These are phyloP conservation scores for Antitrichia curtipendula DNA, from an alignment of 225 moss, liverwort and hornwort genomes.

Conservation along the genomic window DNA sequence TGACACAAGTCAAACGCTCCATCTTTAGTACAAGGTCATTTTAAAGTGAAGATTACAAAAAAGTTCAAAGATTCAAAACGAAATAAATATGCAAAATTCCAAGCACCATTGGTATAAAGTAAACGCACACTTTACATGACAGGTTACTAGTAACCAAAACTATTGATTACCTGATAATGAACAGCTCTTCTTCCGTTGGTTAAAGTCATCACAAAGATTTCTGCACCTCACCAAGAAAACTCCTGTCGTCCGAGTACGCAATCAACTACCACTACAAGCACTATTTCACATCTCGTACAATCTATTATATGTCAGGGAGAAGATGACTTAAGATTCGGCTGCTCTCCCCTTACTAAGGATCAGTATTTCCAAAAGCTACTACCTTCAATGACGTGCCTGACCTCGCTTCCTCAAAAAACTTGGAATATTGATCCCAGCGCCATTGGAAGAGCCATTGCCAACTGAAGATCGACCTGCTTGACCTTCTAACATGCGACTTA, in stretches of 20 bases:
- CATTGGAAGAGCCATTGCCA: slow-evolving; percentile 33
- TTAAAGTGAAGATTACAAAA: not conserved
- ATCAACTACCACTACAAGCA: slow-evolving; percentile 8
- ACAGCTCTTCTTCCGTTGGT: not conserved
- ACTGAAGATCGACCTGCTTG: slow-evolving; percentile 36
- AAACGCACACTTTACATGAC: slow-evolving; percentile 12
- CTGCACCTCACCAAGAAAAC: not conserved
- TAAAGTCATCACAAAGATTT: not conserved
- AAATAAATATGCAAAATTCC: not conserved
- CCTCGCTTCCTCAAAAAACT: slow-evolving; percentile 86
- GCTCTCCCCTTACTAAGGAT: not conserved
- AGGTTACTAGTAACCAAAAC: not conserved
- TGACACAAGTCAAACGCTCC: not conserved
- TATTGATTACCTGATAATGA: not conserved
- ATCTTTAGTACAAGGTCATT: not conserved
- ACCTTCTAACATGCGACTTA: slow-evolving; percentile 25
- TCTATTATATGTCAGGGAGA: not conserved
- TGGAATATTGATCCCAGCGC: slow-evolving; percentile 65
- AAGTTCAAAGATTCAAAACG: not conserved
- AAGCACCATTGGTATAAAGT: not conserved
- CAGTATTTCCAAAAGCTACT: not conserved
- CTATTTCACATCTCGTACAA: slow-evolving; percentile 15
- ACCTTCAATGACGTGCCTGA: slow-evolving; percentile 66
- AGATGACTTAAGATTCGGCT: not conserved
- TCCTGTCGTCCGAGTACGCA: not conserved